Percentiles rank a stretch among this genome's conserved stretches.
Conservation (phyloP, 1,139 yeast genomes). For the Magnusiomyces paraingens region DNA sequence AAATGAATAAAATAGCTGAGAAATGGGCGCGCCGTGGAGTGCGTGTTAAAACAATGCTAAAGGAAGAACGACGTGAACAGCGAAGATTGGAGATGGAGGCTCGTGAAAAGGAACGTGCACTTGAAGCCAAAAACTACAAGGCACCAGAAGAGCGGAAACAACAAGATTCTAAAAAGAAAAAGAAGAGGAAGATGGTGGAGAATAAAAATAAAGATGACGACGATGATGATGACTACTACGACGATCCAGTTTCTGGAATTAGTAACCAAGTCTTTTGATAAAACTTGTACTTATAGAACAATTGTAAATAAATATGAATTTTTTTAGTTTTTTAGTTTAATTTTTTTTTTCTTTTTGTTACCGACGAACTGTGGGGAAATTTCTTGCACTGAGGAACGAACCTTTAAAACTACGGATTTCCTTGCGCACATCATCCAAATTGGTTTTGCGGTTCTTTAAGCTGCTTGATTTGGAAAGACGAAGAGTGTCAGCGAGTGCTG, state of each 20-base stretch:
- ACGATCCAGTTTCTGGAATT: background rate
- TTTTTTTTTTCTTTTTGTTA: background rate
- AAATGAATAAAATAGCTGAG: slow-evolving; percentile 36
- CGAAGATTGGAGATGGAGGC: slow-evolving; percentile 8
- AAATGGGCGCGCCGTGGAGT: slow-evolving; percentile 48
- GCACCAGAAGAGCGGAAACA: slow-evolving; percentile 3
- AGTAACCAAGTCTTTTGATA: slow-evolving; percentile 8
- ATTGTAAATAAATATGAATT: background rate
- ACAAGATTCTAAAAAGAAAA: background rate
- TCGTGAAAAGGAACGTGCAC: slow-evolving; percentile 24
- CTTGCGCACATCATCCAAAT: slow-evolving; percentile 26
- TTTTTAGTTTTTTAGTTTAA: background rate
- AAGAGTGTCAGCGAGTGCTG: too few species aligned
- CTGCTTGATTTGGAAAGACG: background rate
- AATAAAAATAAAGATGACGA: background rate
- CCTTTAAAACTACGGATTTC: slow-evolving; percentile 34
- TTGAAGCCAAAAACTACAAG: slow-evolving; percentile 27
- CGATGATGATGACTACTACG: background rate
- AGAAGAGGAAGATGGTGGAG: background rate
- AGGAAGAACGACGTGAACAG: slow-evolving; percentile 11
- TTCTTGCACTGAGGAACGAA: slow-evolving; percentile 24
- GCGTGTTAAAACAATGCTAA: slow-evolving; percentile 23
- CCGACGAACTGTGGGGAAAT: slow-evolving; percentile 10
- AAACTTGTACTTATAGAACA: background rate
- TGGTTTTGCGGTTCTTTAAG: slow-evolving; percentile 5